Conservation (phyloP, 306 rosid species). For the Nissolia schottii region DNA sequence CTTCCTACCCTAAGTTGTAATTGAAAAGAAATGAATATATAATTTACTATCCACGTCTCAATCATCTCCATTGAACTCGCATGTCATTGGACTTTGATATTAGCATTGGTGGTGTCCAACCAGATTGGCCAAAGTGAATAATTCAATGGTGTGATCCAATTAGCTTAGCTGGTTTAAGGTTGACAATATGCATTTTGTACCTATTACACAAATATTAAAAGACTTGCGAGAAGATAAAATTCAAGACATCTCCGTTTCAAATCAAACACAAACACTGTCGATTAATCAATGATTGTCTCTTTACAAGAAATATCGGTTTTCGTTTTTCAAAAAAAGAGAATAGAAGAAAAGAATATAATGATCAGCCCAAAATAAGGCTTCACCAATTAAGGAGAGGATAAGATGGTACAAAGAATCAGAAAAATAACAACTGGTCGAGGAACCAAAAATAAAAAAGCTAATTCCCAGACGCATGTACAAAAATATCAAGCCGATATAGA, state of each 20-base stretch:
- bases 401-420: conserved; percentile 37
- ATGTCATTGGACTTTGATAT: background rate
- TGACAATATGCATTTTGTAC: background rate
- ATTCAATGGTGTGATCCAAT: background rate
- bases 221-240: background rate
- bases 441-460: conserved; percentile 63
- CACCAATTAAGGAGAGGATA: conserved; percentile 51
- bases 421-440: conserved; percentile 64
- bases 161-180: background rate
- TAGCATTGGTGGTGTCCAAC: background rate
- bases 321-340: conserved; percentile 24
- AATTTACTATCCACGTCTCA: background rate
- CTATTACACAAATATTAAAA: background rate
- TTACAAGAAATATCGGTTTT: conserved; percentile 62
- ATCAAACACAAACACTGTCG: conserved; percentile 68
- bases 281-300: conserved; percentile 67
- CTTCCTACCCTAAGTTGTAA: background rate
- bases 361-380: conserved; percentile 65
- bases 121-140: background rate
- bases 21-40: background rate
- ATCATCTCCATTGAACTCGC: background rate
- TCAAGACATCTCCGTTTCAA: conserved; percentile 22
- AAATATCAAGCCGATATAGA: conserved; percentile 64
- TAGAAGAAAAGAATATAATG: conserved; percentile 59
- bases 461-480: conserved; percentile 84